Conservation (phyloP, 1,284 basidiomycete species). For the Ganoderma multipileum region DNA sequence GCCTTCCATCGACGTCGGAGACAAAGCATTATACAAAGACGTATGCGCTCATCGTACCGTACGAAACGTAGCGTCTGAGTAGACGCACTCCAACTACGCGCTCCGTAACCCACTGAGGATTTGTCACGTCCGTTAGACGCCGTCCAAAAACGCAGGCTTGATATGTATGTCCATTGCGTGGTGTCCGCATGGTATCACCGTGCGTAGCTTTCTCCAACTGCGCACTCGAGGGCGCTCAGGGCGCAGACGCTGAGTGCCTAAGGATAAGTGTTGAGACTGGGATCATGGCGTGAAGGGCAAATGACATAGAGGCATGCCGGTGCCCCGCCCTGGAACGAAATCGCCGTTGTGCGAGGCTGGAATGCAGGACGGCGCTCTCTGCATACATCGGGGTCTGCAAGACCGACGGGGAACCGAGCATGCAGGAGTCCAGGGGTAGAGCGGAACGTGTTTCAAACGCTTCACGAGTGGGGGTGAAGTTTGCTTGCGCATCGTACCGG, state of each 20-base stretch:
- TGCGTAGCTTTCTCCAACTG: neutral
- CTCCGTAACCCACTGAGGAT: slow-evolving; percentile 16
- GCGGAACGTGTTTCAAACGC: neutral
- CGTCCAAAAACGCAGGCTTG: neutral
- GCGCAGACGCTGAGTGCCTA: neutral
- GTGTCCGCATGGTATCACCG: slow-evolving; percentile 3
- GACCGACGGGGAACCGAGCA: neutral
- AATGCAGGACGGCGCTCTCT: neutral
- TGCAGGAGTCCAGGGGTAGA: neutral
- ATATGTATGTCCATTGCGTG: neutral
- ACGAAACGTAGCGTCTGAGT: neutral
- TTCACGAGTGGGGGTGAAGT: neutral
- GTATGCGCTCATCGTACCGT: neutral
- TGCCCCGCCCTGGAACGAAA: neutral
- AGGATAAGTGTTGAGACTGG: neutral
- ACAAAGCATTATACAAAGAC: neutral
- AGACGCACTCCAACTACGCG: slow-evolving; percentile 9
- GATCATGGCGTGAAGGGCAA: neutral
- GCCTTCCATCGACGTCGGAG: neutral
- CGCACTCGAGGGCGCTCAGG: neutral
- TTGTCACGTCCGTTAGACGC: slow-evolving; percentile 22
- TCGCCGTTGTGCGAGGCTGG: neutral
- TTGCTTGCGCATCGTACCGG: neutral
- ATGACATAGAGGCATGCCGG: neutral
- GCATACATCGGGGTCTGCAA: neutral